These are phyloP conservation scores for Boletus sp. DNA, from an alignment of 1,284 basidiomycete genomes.

Conservation along the genomic window DNA sequence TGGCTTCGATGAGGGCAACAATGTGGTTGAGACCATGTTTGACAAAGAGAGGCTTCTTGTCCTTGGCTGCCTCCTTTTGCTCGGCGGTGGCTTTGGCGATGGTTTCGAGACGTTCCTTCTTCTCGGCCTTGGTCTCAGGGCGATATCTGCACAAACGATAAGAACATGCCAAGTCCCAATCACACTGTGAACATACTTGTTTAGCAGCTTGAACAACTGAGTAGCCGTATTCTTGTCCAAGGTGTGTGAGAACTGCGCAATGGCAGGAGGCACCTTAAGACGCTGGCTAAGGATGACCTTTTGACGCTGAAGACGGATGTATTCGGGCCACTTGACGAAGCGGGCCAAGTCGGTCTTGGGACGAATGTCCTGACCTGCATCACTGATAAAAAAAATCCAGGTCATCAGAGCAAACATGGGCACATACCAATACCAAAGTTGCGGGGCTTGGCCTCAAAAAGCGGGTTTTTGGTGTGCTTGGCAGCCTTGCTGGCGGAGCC, in stretches of 20 bases:
- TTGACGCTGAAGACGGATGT: constrained; percentile 96
- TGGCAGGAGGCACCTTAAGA: constrained; percentile 97
- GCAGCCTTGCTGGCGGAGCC: constrained; percentile 69
- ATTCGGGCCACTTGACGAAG: constrained; percentile 99
- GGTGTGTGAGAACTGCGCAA: constrained; percentile 96
- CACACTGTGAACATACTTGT: constrained; percentile 69
- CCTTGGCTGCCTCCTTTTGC: constrained; percentile 73
- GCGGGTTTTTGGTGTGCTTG: constrained; percentile 89
- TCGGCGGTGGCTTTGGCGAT: constrained; percentile 75
- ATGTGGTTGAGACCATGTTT: constrained; percentile 98
- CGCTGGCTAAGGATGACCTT: constrained; percentile 99
- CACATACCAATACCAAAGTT: constrained; percentile 92
- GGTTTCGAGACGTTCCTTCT: constrained; percentile 88
- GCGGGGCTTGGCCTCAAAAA: constrained; percentile 87
- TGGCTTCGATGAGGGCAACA: constrained; percentile 92
- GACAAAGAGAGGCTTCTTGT: constrained; percentile 92
- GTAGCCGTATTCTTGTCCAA: constrained; percentile 99
- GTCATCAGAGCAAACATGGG: not conserved
- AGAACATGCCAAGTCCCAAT: not conserved
- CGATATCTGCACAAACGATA: constrained; percentile 48
- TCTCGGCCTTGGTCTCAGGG: constrained; percentile 94
- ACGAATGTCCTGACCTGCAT: constrained; percentile 87
- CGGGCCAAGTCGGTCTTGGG: constrained; percentile 90
- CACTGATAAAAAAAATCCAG: not conserved
- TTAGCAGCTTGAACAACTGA: constrained; percentile 95